A percentile compares a stretch with the other conserved stretches of the same genome.
Evolutionary conservation across 495 filamentous ascomycete genomes (phyloP).

Genomic region (Aspergillus mulundensis): DNA sequence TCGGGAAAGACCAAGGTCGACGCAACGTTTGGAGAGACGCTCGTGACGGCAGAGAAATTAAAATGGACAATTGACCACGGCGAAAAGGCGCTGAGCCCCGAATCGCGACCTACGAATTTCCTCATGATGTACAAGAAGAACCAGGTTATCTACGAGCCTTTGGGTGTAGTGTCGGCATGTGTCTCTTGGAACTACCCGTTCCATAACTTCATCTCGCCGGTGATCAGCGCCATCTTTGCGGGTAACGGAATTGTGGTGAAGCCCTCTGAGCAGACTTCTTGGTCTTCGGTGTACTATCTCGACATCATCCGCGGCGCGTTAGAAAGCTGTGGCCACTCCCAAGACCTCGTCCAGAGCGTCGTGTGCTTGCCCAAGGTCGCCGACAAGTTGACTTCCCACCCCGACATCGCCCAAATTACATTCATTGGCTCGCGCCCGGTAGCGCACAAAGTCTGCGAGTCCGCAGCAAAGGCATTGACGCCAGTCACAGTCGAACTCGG

Average conservation of each 20-base stretch:
- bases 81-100: slow-evolving; percentile 71
- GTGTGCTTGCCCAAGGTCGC: slow-evolving; percentile 85
- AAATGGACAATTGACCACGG: slow-evolving; percentile 92
- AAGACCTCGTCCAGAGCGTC: slow-evolving; percentile 76
- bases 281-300: slow-evolving; percentile 78
- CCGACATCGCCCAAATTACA: slow-evolving; percentile 82
- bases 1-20: slow-evolving; percentile 97
- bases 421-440: slow-evolving; percentile 92
- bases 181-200: slow-evolving; percentile 98
- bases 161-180: slow-evolving; percentile 87
- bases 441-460: slow-evolving; percentile 81
- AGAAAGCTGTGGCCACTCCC: slow-evolving; percentile 75
- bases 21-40: slow-evolving; percentile 86
- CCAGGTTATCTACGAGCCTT: slow-evolving; percentile 82
- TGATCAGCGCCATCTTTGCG: slow-evolving; percentile 88
- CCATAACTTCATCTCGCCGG: slow-evolving; percentile 88
- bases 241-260: slow-evolving; percentile 92
- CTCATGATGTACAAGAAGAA: slow-evolving; percentile 96
- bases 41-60: slow-evolving; percentile 90
- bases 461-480: slow-evolving; percentile 76
- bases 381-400: slow-evolving; percentile 78
- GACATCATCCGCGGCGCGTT: slow-evolving; percentile 75
- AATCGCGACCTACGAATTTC: slow-evolving; percentile 73
- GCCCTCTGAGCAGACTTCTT: slow-evolving; percentile 87
- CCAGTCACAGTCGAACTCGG: slow-evolving; percentile 87